Evolutionary conservation across 1,139 yeast species (phyloP), one percentile per base, ranked within the genome.

Genomic region (Lodderomyces jiufengensis): DNA sequence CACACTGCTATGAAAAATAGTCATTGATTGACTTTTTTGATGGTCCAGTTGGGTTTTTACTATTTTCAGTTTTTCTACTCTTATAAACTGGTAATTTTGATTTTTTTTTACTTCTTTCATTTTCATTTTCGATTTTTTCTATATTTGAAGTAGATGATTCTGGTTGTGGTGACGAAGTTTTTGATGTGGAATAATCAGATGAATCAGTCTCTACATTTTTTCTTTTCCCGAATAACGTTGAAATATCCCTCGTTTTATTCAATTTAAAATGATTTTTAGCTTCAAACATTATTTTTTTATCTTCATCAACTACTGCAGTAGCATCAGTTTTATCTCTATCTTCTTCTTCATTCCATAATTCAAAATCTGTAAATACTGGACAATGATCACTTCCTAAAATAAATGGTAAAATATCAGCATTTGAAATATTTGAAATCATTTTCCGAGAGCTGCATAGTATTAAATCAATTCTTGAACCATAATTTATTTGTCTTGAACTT

Each of bases 371-470:
- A 51, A 59, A 87, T 0, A 87, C 78, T 0, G 98, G 98, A 57
- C 97, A 92, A 58, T 92, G 98, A 55, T 92, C 98, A 0, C 96
- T 87, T 0, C 97, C 98, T 55, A 74, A 63, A 0, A 90, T 51
- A 25, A 66, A 69, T 0, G 90, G 82, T 73, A 84, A 72, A 13
- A 84, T 84, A 49, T 81, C 78, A 0, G 92, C 82, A 13, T 58
- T 51, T 0, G 54, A 46, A 8, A 79, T 62, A 5, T 40, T 35
- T 0, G 31, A 16, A 1, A 45, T 34, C 43, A 45, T 43, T 4
- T 32, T 28, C n/a, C 15, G 23, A 18, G 39, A 43, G 32, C 44
- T 44, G 10, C 36, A 29, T 16, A 45, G 34, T 7, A 92, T 78
- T 45, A 83, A 72, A 55, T 92, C 98, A 24, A 92, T 83, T 34